A percentile compares a stretch with the other conserved stretches of the same genome.
phyloP scores from a whole-genome alignment of 345 rosid species.

The Eucalyptus shirleyi region DNA sequence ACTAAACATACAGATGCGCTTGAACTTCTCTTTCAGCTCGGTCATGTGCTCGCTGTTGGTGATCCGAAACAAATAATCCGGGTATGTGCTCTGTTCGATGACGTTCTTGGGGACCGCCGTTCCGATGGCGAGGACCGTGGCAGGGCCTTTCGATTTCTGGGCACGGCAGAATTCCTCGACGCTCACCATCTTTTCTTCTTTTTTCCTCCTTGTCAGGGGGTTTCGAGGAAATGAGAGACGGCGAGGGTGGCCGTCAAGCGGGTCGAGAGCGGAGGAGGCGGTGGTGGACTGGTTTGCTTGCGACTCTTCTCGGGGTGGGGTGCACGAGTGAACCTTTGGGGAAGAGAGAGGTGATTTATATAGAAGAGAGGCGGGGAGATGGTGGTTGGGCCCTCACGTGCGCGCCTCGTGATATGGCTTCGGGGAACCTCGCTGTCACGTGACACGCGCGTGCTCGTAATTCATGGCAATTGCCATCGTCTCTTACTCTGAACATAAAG shows the following conservation, averaged over 20 bases:
- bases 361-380: background rate
- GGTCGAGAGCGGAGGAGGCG: background rate
- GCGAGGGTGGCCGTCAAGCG: background rate
- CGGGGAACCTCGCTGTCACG: background rate
- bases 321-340: background rate
- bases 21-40: slow-evolving; percentile 39
- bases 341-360: background rate
- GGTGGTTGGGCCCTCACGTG: background rate
- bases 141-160: slow-evolving; percentile 36
- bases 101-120: slow-evolving; percentile 36
- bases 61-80: slow-evolving; percentile 41
- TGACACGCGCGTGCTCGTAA: background rate
- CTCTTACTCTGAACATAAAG: background rate
- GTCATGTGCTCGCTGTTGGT: slow-evolving; percentile 42
- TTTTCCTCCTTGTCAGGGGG: background rate
- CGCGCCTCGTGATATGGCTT: background rate
- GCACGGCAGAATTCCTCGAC: slow-evolving; percentile 27
- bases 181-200: slow-evolving; percentile 9
- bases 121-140: slow-evolving; percentile 40
- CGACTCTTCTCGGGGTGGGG: background rate
- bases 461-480: background rate
- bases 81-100: slow-evolving; percentile 24
- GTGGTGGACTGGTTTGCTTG: background rate
- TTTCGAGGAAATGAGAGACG: background rate
- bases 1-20: slow-evolving; percentile 42